Base-by-base conservation (phyloP, 176 grass and related monocot genomes). In the Areca catechu region DNA sequence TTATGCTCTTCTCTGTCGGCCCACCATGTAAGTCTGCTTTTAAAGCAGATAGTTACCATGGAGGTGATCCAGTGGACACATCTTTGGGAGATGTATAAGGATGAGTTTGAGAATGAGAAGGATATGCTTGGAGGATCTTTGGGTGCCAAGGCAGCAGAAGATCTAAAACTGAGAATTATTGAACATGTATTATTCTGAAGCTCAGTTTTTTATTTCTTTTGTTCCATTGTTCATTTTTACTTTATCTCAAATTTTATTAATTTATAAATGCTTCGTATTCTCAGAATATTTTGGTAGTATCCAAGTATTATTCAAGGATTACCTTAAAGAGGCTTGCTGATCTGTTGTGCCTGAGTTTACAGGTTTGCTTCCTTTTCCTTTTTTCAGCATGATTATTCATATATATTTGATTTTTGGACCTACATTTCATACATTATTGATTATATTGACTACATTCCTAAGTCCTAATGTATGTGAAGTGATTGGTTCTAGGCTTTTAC, bases 251-350 rank as follows among this genome's bases (percentile, higher is more conserved):
- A 50, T 59, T 16, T 73, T 58, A 56, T 56, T n/a, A 12, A 49
- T 22, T 82, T 48, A 67, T n/a, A 55, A 24, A 30, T 1, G 20
- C 23, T 50, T 37, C 15, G 17, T 73, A 50, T 10, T 29, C 34
- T 68, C 78, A 97, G 92, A 97, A 97, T 60, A 97, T 97, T 58
- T 88, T 97, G 83, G 92, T 97, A 16, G 86, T 97, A 20, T 91
- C 93, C 0, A 97, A 91, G 55, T 97, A 91, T 19, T 97, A 97
- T 78, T 97, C 93, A 23, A 88, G 93, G 78, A 97, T 97, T 66
- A 83, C 78, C 34, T 66, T 97, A 30, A 91, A 91, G 69, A 82
- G 93, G 47, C 58, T 97, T 68, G 77, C 93, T 0, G 86, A 88
- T 48, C 81, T 97, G 70, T 80, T 97, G 20, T 91, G 83, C 72